phyloP scores from a whole-genome alignment of 2,329 filamentous ascomycete genomes.

The Macroventuria anomochaeta region DNA sequence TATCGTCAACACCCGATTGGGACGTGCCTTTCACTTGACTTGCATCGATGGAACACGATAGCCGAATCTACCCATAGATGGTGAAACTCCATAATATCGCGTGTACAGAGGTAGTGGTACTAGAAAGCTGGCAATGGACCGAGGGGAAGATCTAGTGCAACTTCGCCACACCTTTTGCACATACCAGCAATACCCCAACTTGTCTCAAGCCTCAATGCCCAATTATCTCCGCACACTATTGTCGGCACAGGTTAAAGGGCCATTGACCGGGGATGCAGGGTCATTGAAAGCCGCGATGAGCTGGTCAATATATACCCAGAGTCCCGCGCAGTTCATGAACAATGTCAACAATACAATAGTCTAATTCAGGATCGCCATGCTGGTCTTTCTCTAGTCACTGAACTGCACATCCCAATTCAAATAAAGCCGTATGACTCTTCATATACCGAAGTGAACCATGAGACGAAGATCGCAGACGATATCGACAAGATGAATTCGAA shows the following conservation, averaged over 20 bases:
- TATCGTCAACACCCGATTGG: background rate
- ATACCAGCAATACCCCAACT: background rate
- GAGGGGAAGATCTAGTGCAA: background rate
- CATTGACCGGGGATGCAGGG: conserved; percentile 2
- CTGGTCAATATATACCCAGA: conserved; percentile 6
- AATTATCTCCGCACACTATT: conserved; percentile 9
- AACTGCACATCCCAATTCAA: conserved; percentile 50
- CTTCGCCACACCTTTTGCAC: conserved; percentile 1
- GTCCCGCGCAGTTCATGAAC: conserved; percentile 4
- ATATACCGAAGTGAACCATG: conserved; percentile 65
- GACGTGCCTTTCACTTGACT: background rate
- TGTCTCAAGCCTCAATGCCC: background rate
- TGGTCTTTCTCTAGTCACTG: conserved; percentile 25
- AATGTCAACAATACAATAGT: conserved; percentile 20
- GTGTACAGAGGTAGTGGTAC: background rate
- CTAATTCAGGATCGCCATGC: conserved; percentile 20
- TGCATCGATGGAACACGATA: background rate
- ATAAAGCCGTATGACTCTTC: conserved; percentile 32
- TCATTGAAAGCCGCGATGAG: conserved; percentile 8
- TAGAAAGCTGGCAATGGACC: background rate
- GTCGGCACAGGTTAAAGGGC: conserved; percentile 7
- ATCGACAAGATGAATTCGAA: conserved; percentile 70
- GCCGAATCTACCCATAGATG: background rate
- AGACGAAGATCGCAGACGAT: conserved; percentile 64
- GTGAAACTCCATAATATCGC: background rate